Evolutionary conservation across 805 yeast species (phyloP), one percentile per base, ranked within the genome.

Genomic region (Maudiozyma bulderi): DNA sequence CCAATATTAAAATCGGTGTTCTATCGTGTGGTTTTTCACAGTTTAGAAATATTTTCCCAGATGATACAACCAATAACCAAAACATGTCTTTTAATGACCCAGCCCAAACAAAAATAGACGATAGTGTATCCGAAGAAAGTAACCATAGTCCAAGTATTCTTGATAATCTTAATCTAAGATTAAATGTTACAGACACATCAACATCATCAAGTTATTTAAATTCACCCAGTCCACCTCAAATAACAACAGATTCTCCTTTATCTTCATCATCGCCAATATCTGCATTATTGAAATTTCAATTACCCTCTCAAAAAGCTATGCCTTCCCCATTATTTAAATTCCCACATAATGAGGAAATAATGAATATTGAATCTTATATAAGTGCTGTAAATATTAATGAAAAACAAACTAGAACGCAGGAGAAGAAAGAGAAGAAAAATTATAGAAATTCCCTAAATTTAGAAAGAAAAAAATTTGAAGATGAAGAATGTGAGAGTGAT

Each of bases 201-300:
- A 11, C 38, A n/a, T 39, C 49, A 20, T 43, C 46, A 5, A 47
- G 43, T 31, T 42, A 30, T 15, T 9, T 31, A 20, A 47, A 47
- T 26, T 47, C 45, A 30, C 49, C 46, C 20, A 34, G 43, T 3
- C 45, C 40, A 13, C 40, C 38, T 8, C 44, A 45, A 32, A 8
- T 26, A 9, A 26, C 42, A 2, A 20, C 47, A 6, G 61, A 53
- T 5, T 60, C 64, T 0, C 66, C 67, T 7, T 40, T 59, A 7
- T 62, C 67, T 6, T 51, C 64, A 1, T 57, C 66, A 13, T 64
- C 68, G 6, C 68, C 68, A 20, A 57, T 61, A 3, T 61, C 66
- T 10, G 61, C 63, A 37, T 53, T 64, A 31, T 58, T 61, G 29
- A 62, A 60, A 45, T 62, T 64, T 47, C 64, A 62, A 49, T 52